phyloP scores from a whole-genome alignment of 2,329 filamentous ascomycete genomes.

The Ceratocystis variospora region DNA sequence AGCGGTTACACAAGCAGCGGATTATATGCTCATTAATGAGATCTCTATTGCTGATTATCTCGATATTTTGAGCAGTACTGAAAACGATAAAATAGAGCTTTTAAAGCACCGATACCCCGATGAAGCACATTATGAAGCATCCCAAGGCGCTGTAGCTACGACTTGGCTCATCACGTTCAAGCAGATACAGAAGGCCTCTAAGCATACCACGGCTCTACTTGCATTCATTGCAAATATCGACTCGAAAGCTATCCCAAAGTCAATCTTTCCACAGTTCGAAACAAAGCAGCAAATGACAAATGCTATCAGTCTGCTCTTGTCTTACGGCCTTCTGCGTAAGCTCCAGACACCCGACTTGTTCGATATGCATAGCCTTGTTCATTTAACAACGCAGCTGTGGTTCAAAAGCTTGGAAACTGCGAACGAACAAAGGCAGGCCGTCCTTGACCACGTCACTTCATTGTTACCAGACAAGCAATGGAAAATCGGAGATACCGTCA shows the following conservation, averaged over 20 bases:
- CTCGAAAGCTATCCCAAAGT: not conserved
- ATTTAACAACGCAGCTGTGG: not conserved
- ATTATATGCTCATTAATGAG: slow-evolving; percentile 17
- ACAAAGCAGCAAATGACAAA: not conserved
- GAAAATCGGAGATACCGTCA: no score
- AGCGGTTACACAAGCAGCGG: slow-evolving; percentile 19
- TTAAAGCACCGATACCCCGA: not conserved
- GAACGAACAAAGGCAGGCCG: no score
- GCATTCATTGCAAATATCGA: not conserved
- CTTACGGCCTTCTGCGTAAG: not conserved
- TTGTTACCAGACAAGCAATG: no score
- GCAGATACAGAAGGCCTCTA: not conserved
- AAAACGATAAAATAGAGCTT: not conserved
- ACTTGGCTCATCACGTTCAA: not conserved
- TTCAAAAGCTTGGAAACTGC: no score
- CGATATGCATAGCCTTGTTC: not conserved
- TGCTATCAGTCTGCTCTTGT: not conserved
- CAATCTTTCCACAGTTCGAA: not conserved
- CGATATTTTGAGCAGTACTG: accelerated
- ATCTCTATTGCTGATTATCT: not conserved
- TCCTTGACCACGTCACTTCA: no score
- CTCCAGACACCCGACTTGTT: not conserved
- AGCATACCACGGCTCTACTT: not conserved
- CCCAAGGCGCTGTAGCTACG: not conserved
- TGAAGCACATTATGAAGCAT: not conserved